Evolutionary conservation across 192 early-diverging fungal species (phyloP).

Genomic region (Backusella liffmaniae): DNA sequence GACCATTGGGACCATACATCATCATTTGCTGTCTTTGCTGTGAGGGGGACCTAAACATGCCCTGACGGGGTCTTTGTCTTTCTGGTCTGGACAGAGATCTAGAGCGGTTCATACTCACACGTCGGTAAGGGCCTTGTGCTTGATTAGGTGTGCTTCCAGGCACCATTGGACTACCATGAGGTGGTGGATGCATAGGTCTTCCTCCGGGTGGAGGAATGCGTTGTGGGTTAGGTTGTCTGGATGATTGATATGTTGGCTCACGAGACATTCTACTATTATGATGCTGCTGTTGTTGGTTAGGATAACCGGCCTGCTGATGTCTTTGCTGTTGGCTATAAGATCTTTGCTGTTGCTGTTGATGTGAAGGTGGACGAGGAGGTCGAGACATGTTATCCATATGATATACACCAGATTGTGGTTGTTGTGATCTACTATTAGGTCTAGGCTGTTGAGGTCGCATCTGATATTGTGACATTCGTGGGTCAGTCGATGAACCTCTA

Average conservation of each 20-base stretch:
- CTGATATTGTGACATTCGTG: constrained; percentile 11
- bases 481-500: constrained; percentile 8
- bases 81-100: constrained; percentile 50
- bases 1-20: constrained; percentile 1
- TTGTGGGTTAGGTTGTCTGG: not conserved
- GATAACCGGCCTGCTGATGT: not conserved
- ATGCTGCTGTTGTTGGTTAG: not conserved
- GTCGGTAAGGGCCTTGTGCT: constrained; percentile 20
- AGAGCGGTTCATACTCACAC: constrained; percentile 33
- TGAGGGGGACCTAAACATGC: constrained; percentile 42
- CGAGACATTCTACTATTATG: not conserved
- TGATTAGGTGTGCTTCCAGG: constrained; percentile 8
- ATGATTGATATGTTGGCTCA: constrained; percentile 2
- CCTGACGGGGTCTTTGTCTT: constrained; percentile 45
- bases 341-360: constrained; percentile 9
- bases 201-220: constrained; percentile 5
- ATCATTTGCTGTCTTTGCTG: constrained; percentile 25
- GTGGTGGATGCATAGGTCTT: constrained; percentile 22
- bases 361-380: constrained; percentile 14
- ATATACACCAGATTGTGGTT: constrained; percentile 4
- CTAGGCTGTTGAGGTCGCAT: not conserved
- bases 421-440: constrained; percentile 2
- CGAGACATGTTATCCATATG: constrained; percentile 9
- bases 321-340: not conserved
- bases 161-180: constrained; percentile 7